Conservation (phyloP, 176 grass and related monocot genomes). For the Urochloa ruziziensis region DNA sequence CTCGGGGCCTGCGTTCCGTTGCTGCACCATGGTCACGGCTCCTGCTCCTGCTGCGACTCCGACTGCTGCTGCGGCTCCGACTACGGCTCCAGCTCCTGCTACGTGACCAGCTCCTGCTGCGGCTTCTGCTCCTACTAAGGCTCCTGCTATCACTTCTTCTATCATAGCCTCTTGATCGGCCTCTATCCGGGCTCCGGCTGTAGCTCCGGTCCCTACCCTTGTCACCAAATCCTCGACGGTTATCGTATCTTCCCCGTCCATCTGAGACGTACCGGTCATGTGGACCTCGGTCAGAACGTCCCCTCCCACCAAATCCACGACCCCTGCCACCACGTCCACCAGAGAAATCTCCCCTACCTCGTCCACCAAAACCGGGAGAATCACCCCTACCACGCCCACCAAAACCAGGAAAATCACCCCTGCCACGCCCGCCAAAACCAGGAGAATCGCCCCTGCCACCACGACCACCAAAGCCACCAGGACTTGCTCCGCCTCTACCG, state of each 20-base stretch:
- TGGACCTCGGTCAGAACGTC: slow-evolving; percentile 58
- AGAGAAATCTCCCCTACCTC: slow-evolving; percentile 61
- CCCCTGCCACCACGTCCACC: slow-evolving; percentile 63
- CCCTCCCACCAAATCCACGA: slow-evolving; percentile 66
- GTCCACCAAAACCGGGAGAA: slow-evolving; percentile 56
- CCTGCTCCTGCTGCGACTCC: slow-evolving; percentile 54
- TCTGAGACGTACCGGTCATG: slow-evolving; percentile 71
- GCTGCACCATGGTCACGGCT: slow-evolving; percentile 45
- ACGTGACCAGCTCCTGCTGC: slow-evolving; percentile 56
- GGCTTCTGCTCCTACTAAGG: slow-evolving; percentile 54
- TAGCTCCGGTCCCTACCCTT: slow-evolving; percentile 66
- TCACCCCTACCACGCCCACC: slow-evolving; percentile 59
- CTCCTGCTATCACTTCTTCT: slow-evolving; percentile 58
- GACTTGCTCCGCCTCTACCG: slow-evolving; percentile 46
- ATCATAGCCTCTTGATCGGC: slow-evolving; percentile 54
- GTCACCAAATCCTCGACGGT: slow-evolving; percentile 54
- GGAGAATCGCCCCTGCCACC: slow-evolving; percentile 59
- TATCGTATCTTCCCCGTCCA: slow-evolving; percentile 64
- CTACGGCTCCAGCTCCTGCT: slow-evolving; percentile 61
- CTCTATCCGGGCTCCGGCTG: slow-evolving; percentile 72
- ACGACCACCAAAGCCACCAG: slow-evolving; percentile 56
- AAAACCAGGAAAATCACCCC: slow-evolving; percentile 52
- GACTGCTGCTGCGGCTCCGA: slow-evolving; percentile 45
- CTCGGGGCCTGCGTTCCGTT: slow-evolving; percentile 39
- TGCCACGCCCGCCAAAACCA: slow-evolving; percentile 53